phyloP scores from a whole-genome alignment of 2,329 filamentous ascomycete genomes.

The Scedosporium aurantiacum region DNA sequence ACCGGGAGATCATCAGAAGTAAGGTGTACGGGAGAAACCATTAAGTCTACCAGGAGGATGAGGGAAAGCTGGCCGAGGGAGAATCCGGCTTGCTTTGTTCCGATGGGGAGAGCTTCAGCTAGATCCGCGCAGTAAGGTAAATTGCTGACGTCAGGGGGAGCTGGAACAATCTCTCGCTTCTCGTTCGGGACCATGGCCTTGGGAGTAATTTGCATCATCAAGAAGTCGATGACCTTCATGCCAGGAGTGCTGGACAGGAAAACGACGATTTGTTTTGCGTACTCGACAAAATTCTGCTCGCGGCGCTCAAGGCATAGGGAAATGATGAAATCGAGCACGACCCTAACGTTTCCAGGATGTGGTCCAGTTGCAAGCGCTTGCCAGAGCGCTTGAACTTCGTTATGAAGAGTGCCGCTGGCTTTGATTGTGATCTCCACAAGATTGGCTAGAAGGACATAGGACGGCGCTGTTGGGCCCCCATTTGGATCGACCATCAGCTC shows the following conservation, averaged over 20 bases:
- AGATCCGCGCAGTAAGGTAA: constrained; percentile 88
- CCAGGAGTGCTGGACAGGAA: constrained; percentile 82
- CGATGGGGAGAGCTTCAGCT: constrained; percentile 64
- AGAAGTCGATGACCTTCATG: constrained; percentile 85
- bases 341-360: constrained; percentile 83
- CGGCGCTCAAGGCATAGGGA: constrained; percentile 82
- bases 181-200: constrained; percentile 95
- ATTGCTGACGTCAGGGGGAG: constrained; percentile 60
- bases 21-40: constrained; percentile 83
- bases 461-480: constrained; percentile 79
- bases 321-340: constrained; percentile 95
- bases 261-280: constrained; percentile 95
- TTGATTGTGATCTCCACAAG: constrained; percentile 94
- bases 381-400: constrained; percentile 96
- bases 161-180: constrained; percentile 56
- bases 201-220: constrained; percentile 81
- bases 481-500: constrained; percentile 87
- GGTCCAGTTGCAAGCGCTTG: constrained; percentile 90
- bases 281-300: constrained; percentile 96
- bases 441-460: constrained; percentile 91
- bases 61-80: constrained; percentile 87
- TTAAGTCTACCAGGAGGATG: constrained; percentile 87
- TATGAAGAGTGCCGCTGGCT: constrained; percentile 77
- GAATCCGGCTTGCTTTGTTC: constrained; percentile 84
- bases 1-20: constrained; percentile 70